These are phyloP conservation scores for Porpolomopsis calyptriformis DNA, from an alignment of 768 basidiomycete genomes.

Conservation along the genomic window DNA sequence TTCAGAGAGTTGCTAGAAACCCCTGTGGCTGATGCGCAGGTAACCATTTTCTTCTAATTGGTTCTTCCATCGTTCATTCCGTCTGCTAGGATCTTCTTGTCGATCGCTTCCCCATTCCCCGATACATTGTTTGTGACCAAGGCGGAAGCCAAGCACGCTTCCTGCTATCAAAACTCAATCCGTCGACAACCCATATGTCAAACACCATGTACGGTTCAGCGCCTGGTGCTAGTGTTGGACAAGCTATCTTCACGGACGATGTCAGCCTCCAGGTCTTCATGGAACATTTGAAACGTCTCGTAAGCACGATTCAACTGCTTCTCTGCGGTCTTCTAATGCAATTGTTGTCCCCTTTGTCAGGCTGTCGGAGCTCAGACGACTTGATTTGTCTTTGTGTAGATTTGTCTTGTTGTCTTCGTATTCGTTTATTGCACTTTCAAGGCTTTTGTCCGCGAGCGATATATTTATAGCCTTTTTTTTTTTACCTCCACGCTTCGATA, in stretches of 20 bases:
- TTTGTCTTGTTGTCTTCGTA: too few relatives aligned
- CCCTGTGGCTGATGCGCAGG: slow-evolving; percentile 85
- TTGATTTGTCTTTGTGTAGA: too few relatives aligned
- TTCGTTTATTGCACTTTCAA: too few relatives aligned
- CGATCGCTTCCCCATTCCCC: slow-evolving; percentile 94
- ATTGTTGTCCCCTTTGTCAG: slow-evolving; percentile 20
- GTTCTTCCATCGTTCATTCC: background rate
- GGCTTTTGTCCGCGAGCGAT: too few relatives aligned
- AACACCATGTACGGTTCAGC: slow-evolving; percentile 80
- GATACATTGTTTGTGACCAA: slow-evolving; percentile 97
- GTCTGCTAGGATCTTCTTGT: slow-evolving; percentile 69
- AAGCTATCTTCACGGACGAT: slow-evolving; percentile 97
- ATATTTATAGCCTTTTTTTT: too few relatives aligned
- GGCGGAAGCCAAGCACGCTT: slow-evolving; percentile 98
- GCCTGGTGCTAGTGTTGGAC: slow-evolving; percentile 56
- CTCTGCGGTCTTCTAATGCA: background rate
- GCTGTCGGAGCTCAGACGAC: slow-evolving; percentile 64
- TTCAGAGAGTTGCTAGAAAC: slow-evolving; percentile 87
- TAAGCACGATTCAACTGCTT: slow-evolving; percentile 26
- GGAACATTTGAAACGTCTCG: slow-evolving; percentile 93
- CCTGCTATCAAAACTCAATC: slow-evolving; percentile 91
- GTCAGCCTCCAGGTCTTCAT: slow-evolving; percentile 96
- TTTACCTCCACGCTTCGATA: too few relatives aligned
- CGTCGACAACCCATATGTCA: slow-evolving; percentile 96
- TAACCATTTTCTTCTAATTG: slow-evolving; percentile 19